A percentile compares a stretch with the other conserved stretches of the same genome.
These are phyloP conservation scores for Hyphopichia pseudoburtonii DNA, from an alignment of 1,139 yeast genomes.

Conservation along the genomic window DNA sequence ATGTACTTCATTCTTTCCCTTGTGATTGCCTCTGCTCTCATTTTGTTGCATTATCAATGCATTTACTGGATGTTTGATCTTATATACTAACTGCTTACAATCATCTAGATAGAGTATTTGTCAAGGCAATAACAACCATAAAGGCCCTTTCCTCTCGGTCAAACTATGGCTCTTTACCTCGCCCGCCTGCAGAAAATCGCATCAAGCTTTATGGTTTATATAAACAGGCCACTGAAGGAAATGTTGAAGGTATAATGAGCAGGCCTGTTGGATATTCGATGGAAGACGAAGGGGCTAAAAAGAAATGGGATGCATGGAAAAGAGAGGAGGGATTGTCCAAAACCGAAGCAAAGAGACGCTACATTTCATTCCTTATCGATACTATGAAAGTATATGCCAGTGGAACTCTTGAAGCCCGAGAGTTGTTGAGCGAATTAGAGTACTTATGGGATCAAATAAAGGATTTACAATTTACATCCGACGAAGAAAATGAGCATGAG, in stretches of 20 bases:
- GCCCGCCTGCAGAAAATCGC: constrained; percentile 77
- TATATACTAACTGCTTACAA: constrained; percentile 19
- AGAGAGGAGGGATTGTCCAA: constrained; percentile 67
- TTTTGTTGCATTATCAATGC: too few relatives aligned
- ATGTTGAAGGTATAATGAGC: constrained; percentile 66
- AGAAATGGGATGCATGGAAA: constrained; percentile 89
- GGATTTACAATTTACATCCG: constrained; percentile 42
- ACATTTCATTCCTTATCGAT: constrained; percentile 65
- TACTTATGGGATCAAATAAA: constrained; percentile 75
- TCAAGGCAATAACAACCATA: constrained; percentile 77
- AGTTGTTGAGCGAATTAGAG: constrained; percentile 64
- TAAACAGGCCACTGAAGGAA: constrained; percentile 88
- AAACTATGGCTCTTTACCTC: constrained; percentile 67
- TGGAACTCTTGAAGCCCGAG: constrained; percentile 68
- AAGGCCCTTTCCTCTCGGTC: constrained; percentile 69
- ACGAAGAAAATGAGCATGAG: constrained; percentile 28
- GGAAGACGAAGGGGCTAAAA: constrained; percentile 66
- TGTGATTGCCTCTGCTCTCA: too few relatives aligned
- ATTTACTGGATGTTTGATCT: too few relatives aligned
- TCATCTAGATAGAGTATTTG: constrained; percentile 66
- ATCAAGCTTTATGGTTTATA: constrained; percentile 76
- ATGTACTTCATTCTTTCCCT: constrained; percentile 17
- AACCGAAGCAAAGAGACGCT: constrained; percentile 72
- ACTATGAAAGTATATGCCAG: constrained; percentile 74
- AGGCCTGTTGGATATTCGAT: constrained; percentile 61